Base-by-base conservation (phyloP, 1,284 basidiomycete species). In the Apiotrichum gracile region DNA sequence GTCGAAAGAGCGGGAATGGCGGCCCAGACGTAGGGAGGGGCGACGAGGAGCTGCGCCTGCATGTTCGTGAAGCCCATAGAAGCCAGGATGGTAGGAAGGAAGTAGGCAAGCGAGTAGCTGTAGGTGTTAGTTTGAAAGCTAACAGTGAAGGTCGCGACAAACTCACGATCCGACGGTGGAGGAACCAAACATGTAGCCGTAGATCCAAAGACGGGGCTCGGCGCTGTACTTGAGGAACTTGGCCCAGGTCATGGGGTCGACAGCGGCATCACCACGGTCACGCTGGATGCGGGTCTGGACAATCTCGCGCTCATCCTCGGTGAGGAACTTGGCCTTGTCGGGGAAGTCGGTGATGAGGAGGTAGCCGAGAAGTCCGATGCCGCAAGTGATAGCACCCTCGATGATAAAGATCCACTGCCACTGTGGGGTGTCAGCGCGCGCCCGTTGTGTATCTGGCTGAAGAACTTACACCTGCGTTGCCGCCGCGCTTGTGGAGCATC, bases 311-410 rank as follows among this genome's bases (percentile, higher is more conserved):
- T 78, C 69, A 21, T 74, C 69, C 16, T 59, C 58, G 3, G 61
- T 71, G 26, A 79, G 67, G 71, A 79, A 78, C n/a, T 60, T 73
- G 47, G 69, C 72, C 61, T 74, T 72, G 63, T 78, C 76, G 19
- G 78, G 78, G 69, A 78, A 78, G 61, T 78, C 76, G 55, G 70
- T 67, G 39, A 69, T 61, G 43, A 66, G 44, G 40, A 68, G 46
- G 38, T 41, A 62, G 6, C 66, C 67, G 12, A 56, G 17, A n/a
- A 74, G 16, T 12, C 68, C 73, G 37, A 75, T 61, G 19, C 52
- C 61, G 35, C 67, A 50, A 2, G 75, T 76, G 54, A 73, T 58
- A 39, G 63, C 47, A 10, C 55, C 55, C 39, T 57, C 42, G 27
- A 67, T 29, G 43, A 61, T 49, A 39, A 54, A 57, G 50, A 55